Base-by-base conservation (phyloP, 768 basidiomycete species). In the Leucocoprinus sp. region DNA sequence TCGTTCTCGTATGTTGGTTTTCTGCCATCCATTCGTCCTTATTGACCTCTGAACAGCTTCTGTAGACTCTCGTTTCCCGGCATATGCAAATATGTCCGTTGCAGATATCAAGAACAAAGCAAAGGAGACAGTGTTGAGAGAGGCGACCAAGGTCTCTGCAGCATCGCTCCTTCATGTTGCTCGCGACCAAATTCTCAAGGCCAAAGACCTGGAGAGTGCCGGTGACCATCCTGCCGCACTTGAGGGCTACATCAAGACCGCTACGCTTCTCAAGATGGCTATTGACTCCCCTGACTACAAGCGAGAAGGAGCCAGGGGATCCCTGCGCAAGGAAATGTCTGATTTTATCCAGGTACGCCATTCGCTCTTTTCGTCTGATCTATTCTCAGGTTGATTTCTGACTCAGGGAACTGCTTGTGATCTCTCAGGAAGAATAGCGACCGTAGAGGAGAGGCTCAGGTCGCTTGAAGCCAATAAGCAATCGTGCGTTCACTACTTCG, bases 141-240 rank as follows among this genome's bases (percentile, higher is more conserved):
- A 70, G 42, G 74, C 74, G 37, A 72, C 70, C 52, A 80, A 80
- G n/a, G 72, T 72, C 34, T 77, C 82, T 7, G 66, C 82, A 5
- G 57, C 75, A 22, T 64, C 73, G 7, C 72, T 89, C 53, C 76
- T 90, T 61, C 73, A 67, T 57, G 62, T 70, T 17, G 86, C 87
- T 18, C 72, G 77, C 39, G 64, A 62, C 11, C 82, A 84, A 61
- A 69, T 75, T 37, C 60, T 66, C 21, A 56, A 55, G 6, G 87
- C 78, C 5, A 75, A 68, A 49, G 65, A 69, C 6, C 54, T 61
- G 50, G 84, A 87, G 55, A 60, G 57, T 34, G 65, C 65, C 31
- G 81, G 81, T 1, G 78, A 88, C 54, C 64, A 85, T 43, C 73
- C 70, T 59, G 70, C 64, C 15, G 83, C 84, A 2, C 69, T 84